Base-by-base conservation (phyloP, 371 early-diverging fungal species). In the Mortierella sp. region DNA sequence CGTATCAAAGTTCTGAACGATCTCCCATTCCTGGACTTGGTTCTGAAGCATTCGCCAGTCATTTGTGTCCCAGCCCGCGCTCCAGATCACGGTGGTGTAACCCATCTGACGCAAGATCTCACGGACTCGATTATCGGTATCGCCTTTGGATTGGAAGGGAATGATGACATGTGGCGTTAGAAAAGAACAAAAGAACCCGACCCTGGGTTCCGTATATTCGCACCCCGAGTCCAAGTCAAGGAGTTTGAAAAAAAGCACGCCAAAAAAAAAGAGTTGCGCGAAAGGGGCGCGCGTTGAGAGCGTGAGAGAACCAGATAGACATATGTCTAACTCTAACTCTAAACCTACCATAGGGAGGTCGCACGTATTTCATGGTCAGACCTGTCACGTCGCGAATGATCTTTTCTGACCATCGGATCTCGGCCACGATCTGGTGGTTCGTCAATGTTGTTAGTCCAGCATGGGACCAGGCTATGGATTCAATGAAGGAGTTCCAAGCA, bases 341-440 rank as follows among this genome's bases (percentile, higher is more conserved):
- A 34, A 34, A 10, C 34, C 10, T 34, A 34, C 34, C 34, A 83
- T 79, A 79, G 31, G 72, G 69, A 6, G 72, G 70, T 21, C 79
- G 77, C 45, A 72, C 46, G 53, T 81, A 81, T 29, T 71, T 66
- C 60, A 73, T 66, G 25, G 78, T 81, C 40, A 34, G 28, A 29
- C 81, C 89, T 27, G 85, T 70, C 25, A 73, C 62, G 37, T 81
- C 85, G 48, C 87, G 81, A 67, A 93, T 89, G 53, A 85, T 85
- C 37, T 79, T 64, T 46, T 81, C 87, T 56, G 91, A 90, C 79
- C 87, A 92, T 58, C 84, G 82, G 46, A 91, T 64, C 69, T 93
- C 93, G 55, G 91, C 88, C 39, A 93, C 86, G 45, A 92, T 85
- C 69, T 90, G 85, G 19, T 84, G 80, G 68, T 90, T 91, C 43